phyloP scores from a whole-genome alignment of 2,329 filamentous ascomycete species.

The Epichloe gansuensis region DNA sequence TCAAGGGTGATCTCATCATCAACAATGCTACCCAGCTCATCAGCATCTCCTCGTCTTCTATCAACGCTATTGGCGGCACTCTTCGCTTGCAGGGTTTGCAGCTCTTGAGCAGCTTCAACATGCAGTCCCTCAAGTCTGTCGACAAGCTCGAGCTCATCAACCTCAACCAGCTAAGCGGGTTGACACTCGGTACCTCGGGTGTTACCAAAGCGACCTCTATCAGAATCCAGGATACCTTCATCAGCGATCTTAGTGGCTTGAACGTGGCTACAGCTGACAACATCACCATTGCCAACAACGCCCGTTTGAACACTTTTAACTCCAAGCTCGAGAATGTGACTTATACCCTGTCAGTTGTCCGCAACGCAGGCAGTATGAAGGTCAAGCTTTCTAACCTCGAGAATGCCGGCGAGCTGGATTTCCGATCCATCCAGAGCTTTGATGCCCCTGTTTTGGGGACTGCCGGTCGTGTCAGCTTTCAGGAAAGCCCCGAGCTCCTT shows the following conservation, averaged over 20 bases:
- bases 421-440: constrained; percentile 65
- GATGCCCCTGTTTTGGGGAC: constrained; percentile 56
- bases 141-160: constrained; percentile 58
- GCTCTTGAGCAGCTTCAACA: constrained; percentile 52
- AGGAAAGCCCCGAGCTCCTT: constrained; percentile 61
- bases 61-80: constrained; percentile 53
- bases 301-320: constrained; percentile 59
- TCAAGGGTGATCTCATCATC: constrained; percentile 45
- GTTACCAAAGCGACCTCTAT: constrained; percentile 57
- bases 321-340: constrained; percentile 69
- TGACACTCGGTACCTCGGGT: constrained; percentile 37
- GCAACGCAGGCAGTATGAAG: constrained; percentile 63
- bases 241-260: constrained; percentile 67
- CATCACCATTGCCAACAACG: constrained; percentile 86
- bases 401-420: constrained; percentile 37
- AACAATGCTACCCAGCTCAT: constrained; percentile 49
- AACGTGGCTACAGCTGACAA: constrained; percentile 58
- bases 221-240: constrained; percentile 72
- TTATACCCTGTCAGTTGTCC: constrained; percentile 55
- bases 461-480: constrained; percentile 66
- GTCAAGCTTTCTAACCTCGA: constrained; percentile 67
- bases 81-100: constrained; percentile 60
- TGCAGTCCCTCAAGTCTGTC: constrained; percentile 52
- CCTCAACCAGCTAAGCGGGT: constrained; percentile 45
- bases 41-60: constrained; percentile 44